Evolutionary conservation across 2,329 filamentous ascomycete genomes (phyloP).

Genomic region (Cladosporium sp.): DNA sequence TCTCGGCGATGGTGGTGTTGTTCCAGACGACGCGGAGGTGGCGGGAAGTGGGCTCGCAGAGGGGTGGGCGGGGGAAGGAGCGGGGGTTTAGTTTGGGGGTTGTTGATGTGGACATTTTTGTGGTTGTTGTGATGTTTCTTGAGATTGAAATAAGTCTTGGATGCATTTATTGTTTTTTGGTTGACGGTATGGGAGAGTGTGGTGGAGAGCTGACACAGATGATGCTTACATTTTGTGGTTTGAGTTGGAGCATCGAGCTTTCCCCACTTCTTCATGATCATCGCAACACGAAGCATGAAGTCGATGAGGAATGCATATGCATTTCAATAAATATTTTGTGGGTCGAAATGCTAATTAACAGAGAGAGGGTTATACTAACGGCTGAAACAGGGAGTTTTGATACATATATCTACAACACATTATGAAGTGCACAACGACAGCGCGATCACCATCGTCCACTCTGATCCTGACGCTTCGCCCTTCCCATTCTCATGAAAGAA

Average conservation of each 20-base stretch:
- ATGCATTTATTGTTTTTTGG: neutral
- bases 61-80: conserved; percentile 59
- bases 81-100: conserved; percentile 54
- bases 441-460: neutral
- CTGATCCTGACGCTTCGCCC: neutral
- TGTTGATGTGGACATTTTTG: conserved; percentile 19
- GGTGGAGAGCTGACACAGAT: neutral
- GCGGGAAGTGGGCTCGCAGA: conserved; percentile 54
- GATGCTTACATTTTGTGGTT: conserved; percentile 11
- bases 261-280: neutral
- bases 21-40: conserved; percentile 59
- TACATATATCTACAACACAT: neutral
- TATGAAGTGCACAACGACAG: neutral
- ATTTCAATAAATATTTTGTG: neutral
- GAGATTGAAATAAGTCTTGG: neutral
- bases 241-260: neutral
- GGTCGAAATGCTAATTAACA: neutral
- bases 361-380: too few relatives aligned
- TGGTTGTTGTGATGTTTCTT: conserved; percentile 24
- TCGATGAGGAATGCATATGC: neutral
- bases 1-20: conserved; percentile 58
- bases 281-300: neutral
- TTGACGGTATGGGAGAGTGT: too few relatives aligned
- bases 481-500: neutral
- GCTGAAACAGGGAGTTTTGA: neutral